These are phyloP conservation scores for Oryza glumipatula DNA, from an alignment of 176 grass and related monocot genomes.

Conservation along the genomic window DNA sequence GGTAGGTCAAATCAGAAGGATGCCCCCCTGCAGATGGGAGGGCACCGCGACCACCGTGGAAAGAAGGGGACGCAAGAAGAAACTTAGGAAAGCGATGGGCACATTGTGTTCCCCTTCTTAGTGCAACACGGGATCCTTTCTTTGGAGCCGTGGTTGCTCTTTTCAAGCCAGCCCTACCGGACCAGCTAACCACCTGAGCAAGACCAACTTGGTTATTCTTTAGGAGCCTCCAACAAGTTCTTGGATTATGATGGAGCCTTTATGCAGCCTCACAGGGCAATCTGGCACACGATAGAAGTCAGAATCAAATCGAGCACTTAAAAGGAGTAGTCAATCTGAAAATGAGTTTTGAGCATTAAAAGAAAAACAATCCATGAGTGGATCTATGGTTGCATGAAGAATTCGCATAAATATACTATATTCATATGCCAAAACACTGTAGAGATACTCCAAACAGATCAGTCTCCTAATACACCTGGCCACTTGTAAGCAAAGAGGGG, in stretches of 20 bases:
- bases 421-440: neutral
- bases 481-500: neutral
- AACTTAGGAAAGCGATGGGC: slow-evolving; percentile 67
- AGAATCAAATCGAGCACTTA: neutral
- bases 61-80: slow-evolving; percentile 81
- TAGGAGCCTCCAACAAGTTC: slow-evolving; percentile 21
- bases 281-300: slow-evolving; percentile 29
- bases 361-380: neutral
- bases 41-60: slow-evolving; percentile 85
- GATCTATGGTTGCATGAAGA: neutral
- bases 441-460: neutral
- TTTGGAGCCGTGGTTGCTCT: slow-evolving; percentile 76
- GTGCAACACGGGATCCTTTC: slow-evolving; percentile 56
- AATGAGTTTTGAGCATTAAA: neutral
- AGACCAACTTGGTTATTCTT: slow-evolving; percentile 42
- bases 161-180: slow-evolving; percentile 76
- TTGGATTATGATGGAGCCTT: slow-evolving; percentile 8
- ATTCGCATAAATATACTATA: neutral
- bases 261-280: slow-evolving; percentile 1
- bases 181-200: slow-evolving; percentile 59
- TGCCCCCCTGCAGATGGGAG: slow-evolving; percentile 92
- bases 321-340: neutral
- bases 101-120: slow-evolving; percentile 60
- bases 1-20: slow-evolving; percentile 84
- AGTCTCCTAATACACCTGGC: neutral